These are phyloP conservation scores for Tulasnella sp. DNA, from an alignment of 768 basidiomycete species.

Conservation along the genomic window DNA sequence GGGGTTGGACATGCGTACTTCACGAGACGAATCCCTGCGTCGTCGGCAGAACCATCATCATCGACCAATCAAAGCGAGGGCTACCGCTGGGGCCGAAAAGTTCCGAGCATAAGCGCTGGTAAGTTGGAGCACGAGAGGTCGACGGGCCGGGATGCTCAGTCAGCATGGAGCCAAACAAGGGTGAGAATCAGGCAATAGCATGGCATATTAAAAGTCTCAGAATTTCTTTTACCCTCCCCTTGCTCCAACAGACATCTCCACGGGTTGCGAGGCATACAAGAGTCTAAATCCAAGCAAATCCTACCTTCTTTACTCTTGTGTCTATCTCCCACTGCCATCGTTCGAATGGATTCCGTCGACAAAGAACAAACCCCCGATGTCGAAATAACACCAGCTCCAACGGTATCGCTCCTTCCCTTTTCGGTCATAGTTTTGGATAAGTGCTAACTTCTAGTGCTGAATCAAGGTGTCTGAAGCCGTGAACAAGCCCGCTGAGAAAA, in stretches of 20 bases:
- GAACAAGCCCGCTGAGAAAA: conserved; percentile 1
- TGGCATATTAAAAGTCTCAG: not conserved
- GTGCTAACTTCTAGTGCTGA: not conserved
- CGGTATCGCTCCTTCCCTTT: not conserved
- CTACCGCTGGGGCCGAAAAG: not conserved
- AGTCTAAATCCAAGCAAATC: not conserved
- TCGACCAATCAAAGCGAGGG: not conserved
- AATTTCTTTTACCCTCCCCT: not conserved
- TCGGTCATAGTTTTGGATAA: not conserved
- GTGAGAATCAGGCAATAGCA: not conserved
- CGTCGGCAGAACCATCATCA: not conserved
- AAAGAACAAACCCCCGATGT: not conserved
- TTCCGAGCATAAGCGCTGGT: not conserved
- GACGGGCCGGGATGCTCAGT: not conserved
- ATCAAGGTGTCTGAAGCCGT: not conserved
- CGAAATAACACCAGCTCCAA: conserved; percentile 6
- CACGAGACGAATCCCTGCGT: not conserved
- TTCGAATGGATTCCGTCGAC: not conserved
- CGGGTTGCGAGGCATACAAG: not conserved
- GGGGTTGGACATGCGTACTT: not conserved
- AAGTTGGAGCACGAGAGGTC: not conserved
- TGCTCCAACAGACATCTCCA: not conserved
- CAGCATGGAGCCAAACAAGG: conserved; percentile 3
- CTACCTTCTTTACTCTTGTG: not conserved
- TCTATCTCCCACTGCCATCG: not conserved